Conservation (phyloP, 768 basidiomycete genomes). For the Boletus barrowsii region DNA sequence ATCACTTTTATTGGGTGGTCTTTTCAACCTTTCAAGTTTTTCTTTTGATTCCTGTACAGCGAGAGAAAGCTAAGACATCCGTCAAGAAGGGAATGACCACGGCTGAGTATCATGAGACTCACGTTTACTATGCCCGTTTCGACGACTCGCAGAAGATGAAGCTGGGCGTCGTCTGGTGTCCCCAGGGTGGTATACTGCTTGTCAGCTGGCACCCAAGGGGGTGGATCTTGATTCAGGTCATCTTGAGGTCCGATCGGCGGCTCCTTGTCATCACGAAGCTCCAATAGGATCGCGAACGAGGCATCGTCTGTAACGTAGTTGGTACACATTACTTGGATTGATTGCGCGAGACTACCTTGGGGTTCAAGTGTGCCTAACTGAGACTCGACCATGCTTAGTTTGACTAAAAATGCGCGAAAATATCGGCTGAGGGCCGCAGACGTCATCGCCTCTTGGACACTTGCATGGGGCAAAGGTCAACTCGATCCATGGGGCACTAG, state of each 20-base stretch:
- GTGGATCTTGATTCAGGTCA: slow-evolving; percentile 54
- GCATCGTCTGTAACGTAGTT: slow-evolving; percentile 50
- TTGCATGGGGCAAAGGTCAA: slow-evolving; percentile 28
- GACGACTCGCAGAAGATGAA: slow-evolving; percentile 74
- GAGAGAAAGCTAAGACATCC: slow-evolving; percentile 55
- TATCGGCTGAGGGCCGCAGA: slow-evolving; percentile 62
- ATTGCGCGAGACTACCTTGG: slow-evolving; percentile 40
- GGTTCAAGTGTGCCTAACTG: slow-evolving; percentile 59
- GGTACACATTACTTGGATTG: not conserved
- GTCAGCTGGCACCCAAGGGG: slow-evolving; percentile 79
- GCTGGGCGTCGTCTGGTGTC: slow-evolving; percentile 60
- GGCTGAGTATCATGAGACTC: slow-evolving; percentile 19
- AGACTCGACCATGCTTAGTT: slow-evolving; percentile 73
- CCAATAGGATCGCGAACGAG: slow-evolving; percentile 81
- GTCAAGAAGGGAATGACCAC: not conserved
- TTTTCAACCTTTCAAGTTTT: slow-evolving; percentile 43
- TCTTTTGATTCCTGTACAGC: slow-evolving; percentile 78
- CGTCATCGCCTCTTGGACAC: slow-evolving; percentile 71
- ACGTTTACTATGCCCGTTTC: slow-evolving; percentile 84
- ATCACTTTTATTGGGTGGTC: not conserved
- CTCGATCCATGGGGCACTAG: not conserved
- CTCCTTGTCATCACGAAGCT: slow-evolving; percentile 64
- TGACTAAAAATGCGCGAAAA: slow-evolving; percentile 80
- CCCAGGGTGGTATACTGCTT: slow-evolving; percentile 66
- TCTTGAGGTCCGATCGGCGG: slow-evolving; percentile 47